Conservation (phyloP, 495 filamentous ascomycete genomes). For the Lineolata rhizophorae region DNA sequence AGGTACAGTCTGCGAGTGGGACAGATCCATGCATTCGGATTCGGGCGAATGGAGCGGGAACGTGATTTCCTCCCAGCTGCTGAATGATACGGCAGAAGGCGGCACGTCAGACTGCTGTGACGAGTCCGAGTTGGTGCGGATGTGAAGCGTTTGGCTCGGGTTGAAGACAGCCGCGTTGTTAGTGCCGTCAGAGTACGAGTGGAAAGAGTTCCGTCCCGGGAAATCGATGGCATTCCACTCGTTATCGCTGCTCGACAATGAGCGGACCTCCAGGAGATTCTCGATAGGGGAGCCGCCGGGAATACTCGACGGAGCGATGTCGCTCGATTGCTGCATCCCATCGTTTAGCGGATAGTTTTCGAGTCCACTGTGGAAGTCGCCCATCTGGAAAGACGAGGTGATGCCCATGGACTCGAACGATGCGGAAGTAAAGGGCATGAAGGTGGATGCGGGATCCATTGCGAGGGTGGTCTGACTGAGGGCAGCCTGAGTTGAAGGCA, state of each 20-base stretch:
- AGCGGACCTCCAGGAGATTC: slow-evolving; percentile 63
- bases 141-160: slow-evolving; percentile 70
- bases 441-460: slow-evolving; percentile 6
- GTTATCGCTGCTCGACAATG: too few species aligned
- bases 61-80: slow-evolving; percentile 62
- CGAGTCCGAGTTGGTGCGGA: slow-evolving; percentile 66
- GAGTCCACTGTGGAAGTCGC: background rate
- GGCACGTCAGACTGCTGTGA: slow-evolving; percentile 49
- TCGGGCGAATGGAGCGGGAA: slow-evolving; percentile 46
- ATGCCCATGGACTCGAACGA: slow-evolving; percentile 8
- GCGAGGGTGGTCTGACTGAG: too few species aligned
- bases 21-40: slow-evolving; percentile 8
- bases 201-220: too few species aligned
- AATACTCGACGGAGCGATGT: slow-evolving; percentile 7
- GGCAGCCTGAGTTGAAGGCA: slow-evolving; percentile 9
- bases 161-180: too few species aligned
- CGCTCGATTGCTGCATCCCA: background rate
- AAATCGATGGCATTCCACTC: too few species aligned
- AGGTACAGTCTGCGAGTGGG: slow-evolving; percentile 4
- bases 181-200: too few species aligned
- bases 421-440: slow-evolving; percentile 1
- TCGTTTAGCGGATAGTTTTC: background rate
- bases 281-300: slow-evolving; percentile 64
- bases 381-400: slow-evolving; percentile 6
- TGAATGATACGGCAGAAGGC: slow-evolving; percentile 34